Evolutionary conservation across 116 monocot genomes (phyloP).

Genomic region (Cymodocea nodosa): DNA sequence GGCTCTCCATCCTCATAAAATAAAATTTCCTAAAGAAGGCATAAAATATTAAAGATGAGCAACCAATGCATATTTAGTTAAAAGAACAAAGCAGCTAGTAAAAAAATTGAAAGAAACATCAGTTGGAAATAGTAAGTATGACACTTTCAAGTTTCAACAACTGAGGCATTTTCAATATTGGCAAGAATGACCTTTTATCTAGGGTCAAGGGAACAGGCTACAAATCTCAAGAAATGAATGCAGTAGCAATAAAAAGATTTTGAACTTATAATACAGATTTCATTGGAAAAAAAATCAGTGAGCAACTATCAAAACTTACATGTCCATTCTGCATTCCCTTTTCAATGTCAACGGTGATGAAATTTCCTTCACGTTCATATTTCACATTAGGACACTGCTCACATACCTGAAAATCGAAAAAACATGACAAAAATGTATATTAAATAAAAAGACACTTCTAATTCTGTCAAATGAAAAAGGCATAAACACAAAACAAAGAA

Average conservation of each 20-base stretch:
- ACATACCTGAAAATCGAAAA: slow-evolving; percentile 56
- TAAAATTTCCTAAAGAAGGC: slow-evolving; percentile 48
- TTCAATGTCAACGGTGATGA: slow-evolving; percentile 94
- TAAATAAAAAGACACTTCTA: background rate
- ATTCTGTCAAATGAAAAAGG: background rate
- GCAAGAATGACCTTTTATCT: too few species aligned
- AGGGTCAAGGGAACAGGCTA: too few species aligned
- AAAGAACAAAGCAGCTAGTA: too few species aligned
- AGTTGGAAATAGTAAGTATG: too few species aligned
- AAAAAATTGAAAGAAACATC: too few species aligned
- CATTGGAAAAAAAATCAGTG: too few species aligned
- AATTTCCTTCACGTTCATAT: slow-evolving; percentile 86
- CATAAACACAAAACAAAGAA: background rate
- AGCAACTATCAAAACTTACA: slow-evolving; percentile 37
- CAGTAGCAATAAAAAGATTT: too few species aligned
- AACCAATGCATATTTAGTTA: too few species aligned
- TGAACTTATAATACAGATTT: too few species aligned
- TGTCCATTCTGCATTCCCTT: slow-evolving; percentile 99
- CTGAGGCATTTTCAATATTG: too few species aligned
- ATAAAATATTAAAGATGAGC: background rate
- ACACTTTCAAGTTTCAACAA: too few species aligned
- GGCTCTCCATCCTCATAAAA: slow-evolving; percentile 99
- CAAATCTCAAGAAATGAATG: too few species aligned
- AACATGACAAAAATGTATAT: background rate
- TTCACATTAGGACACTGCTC: slow-evolving; percentile 97